Conservation (phyloP, 2,329 filamentous ascomycete genomes). For the Phoma herbarum region DNA sequence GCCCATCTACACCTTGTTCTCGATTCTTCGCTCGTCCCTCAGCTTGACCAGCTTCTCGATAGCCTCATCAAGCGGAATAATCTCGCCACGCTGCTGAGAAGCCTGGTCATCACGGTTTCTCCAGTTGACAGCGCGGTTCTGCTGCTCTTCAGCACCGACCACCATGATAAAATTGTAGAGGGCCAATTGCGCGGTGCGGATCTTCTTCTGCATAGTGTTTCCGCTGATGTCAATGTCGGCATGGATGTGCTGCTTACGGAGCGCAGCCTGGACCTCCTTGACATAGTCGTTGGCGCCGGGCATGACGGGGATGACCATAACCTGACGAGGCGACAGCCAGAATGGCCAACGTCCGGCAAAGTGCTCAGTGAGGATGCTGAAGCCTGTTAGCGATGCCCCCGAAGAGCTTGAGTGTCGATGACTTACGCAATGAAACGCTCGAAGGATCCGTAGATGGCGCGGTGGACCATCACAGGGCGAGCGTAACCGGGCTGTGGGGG, state of each 20-base stretch:
- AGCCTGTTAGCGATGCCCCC: neutral
- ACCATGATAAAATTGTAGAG: slow-evolving; percentile 88
- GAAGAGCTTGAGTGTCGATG: neutral
- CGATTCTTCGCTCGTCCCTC: slow-evolving; percentile 55
- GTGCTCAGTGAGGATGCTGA: slow-evolving; percentile 77
- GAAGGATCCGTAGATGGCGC: slow-evolving; percentile 78
- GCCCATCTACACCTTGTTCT: slow-evolving; percentile 37
- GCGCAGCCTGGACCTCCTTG: slow-evolving; percentile 72
- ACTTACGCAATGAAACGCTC: slow-evolving; percentile 69
- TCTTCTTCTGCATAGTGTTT: slow-evolving; percentile 91
- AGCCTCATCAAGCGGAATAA: slow-evolving; percentile 68
- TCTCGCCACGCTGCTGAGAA: slow-evolving; percentile 68
- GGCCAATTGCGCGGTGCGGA: slow-evolving; percentile 79
- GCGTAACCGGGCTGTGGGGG: slow-evolving; percentile 65
- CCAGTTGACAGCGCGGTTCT: slow-evolving; percentile 68
- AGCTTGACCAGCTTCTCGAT: slow-evolving; percentile 61
- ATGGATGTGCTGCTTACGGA: slow-evolving; percentile 74
- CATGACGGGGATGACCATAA: slow-evolving; percentile 80
- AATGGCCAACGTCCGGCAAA: slow-evolving; percentile 90
- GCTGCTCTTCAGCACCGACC: slow-evolving; percentile 69
- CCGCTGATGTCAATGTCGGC: slow-evolving; percentile 75
- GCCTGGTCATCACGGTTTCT: slow-evolving; percentile 70
- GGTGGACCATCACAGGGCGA: slow-evolving; percentile 86
- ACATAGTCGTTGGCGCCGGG: slow-evolving; percentile 77
- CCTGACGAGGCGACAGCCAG: slow-evolving; percentile 85